Base-by-base conservation (phyloP, 495 filamentous ascomycete genomes). In the Bathelium albidoporum region DNA sequence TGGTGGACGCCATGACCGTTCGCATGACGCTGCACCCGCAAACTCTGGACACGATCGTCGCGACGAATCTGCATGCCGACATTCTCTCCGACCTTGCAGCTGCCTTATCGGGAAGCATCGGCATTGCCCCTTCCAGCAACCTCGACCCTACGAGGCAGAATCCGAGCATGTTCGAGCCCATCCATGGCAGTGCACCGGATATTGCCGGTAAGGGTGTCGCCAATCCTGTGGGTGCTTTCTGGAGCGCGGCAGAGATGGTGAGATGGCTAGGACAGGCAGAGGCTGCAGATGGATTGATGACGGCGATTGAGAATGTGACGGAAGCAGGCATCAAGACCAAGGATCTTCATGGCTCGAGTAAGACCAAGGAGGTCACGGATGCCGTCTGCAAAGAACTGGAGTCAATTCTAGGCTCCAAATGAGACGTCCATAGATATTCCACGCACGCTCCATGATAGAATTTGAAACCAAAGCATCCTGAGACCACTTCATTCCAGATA, bases 161-260 rank as follows among this genome's bases (percentile, higher is more conserved):
- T 62, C 85, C 85, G 1, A 82, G 78, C 55, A 85, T 88, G 80
- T 88, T 88, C 65, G 84, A 87, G 78, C 84, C 84, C 0, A 86
- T 87, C 53, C 85, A 87, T 65, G 84, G 85, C 9, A 82, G 79
- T n/a, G 85, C 85, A 0, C 86, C 86, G 16, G 87, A 89, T 66
- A 89, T 91, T 61, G 83, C 85, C 1, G 87, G 87, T 0, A 85
- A 85, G 71, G 86, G 86, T 0, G 76, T 88, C 41, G 87, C 87
- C 12, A 90, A 91, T 71, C 87, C 87, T 0, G 80, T 90, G 0
- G 87, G 80, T 9, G 86, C 85, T 0, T 85, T 89, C 71, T 88
- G 85, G 86, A 85, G 82, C 2, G 83, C 80, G 4, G 81, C 82
- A 0, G 85, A 88, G 71, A 89, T 88, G 86, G 75, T 88, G 43